Conservation (phyloP, 176 grass and related monocot species). For the Juncus effusus region DNA sequence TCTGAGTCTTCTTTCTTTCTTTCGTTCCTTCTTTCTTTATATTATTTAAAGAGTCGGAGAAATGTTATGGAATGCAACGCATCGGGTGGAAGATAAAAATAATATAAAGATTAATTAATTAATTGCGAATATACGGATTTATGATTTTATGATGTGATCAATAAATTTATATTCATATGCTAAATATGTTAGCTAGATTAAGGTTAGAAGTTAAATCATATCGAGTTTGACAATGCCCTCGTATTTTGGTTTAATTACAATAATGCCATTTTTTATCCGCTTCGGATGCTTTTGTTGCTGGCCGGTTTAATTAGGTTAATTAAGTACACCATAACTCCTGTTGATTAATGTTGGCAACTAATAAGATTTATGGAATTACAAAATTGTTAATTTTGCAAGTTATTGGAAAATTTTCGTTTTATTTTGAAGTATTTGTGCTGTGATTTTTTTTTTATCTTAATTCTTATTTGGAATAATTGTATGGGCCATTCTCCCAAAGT, state of each 20-base stretch:
- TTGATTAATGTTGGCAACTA: no score
- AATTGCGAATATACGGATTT: slow-evolving; percentile 13
- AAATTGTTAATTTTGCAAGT: slow-evolving; percentile 12
- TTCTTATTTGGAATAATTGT: no score
- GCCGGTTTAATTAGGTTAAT: no score
- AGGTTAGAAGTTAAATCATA: slow-evolving; percentile 17
- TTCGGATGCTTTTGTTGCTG: neutral
- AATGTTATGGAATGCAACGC: neutral
- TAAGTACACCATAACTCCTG: no score
- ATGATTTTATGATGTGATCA: slow-evolving; percentile 20
- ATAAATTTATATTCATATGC: neutral
- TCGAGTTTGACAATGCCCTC: neutral
- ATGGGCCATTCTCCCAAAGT: no score
- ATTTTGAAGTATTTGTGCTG: no score
- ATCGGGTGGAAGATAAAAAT: slow-evolving; percentile 26
- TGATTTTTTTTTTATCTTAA: no score
- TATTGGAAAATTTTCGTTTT: neutral
- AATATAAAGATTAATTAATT: slow-evolving; percentile 28
- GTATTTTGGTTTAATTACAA: neutral
- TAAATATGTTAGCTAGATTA: slow-evolving; percentile 26
- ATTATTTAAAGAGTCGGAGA: slow-evolving; percentile 2
- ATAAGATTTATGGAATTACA: neutral
- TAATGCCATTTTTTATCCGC: neutral
- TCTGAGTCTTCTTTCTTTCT: slow-evolving; percentile 27
- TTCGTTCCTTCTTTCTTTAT: slow-evolving; percentile 19